Base-by-base conservation (phyloP, 345 rosid genomes). In the Euphorbia lathyris region DNA sequence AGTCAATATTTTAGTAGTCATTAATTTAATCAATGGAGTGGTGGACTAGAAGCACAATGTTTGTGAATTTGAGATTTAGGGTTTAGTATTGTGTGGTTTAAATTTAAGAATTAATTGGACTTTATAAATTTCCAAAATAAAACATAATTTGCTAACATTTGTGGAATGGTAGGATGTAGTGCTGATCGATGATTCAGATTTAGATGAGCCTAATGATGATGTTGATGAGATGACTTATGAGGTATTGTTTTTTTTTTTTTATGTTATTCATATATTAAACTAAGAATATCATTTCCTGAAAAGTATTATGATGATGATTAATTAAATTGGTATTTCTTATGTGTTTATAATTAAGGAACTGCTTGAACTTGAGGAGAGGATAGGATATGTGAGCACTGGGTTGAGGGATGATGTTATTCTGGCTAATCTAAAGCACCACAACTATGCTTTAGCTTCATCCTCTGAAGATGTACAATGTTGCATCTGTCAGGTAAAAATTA, bases 401-500 rank as follows among this genome's bases (percentile, higher is more conserved):
- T 25, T 84, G 38, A 72, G 12, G 20, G 83, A 79, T 47, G 75
- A 65, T 43, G 36, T 16, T 7, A 75, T 81, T 58, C 17, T 11
- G 36, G 56, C 51, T 30, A 43, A 61, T 66, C 71, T 84, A 36
- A 53, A 66, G 52, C 58, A 25, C 0, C 45, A 9, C 20, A 75
- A 23, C 45, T 71, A 81, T 63, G 30, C 47, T 56, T 14, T 0
- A 1, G 71, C 9, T 2, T 23, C 75, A 30, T 13, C 71, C 19
- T 23, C 0, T 0, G 66, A 66, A 51, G 25, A 27, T 51, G 79
- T 58, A 36, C 32, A 65, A 14, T 84, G 88, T 62, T 76, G 82
- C 48, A 71, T 82, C 53, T 84, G 88, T 66, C 85, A 71, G 81
- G 88, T 84, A 66, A n/a, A n/a, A n/a, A n/a, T n/a, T n/a, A n/a